Evolutionary conservation across 1,284 basidiomycete genomes (phyloP).

Genomic region (Ceratobasidium sp.): DNA sequence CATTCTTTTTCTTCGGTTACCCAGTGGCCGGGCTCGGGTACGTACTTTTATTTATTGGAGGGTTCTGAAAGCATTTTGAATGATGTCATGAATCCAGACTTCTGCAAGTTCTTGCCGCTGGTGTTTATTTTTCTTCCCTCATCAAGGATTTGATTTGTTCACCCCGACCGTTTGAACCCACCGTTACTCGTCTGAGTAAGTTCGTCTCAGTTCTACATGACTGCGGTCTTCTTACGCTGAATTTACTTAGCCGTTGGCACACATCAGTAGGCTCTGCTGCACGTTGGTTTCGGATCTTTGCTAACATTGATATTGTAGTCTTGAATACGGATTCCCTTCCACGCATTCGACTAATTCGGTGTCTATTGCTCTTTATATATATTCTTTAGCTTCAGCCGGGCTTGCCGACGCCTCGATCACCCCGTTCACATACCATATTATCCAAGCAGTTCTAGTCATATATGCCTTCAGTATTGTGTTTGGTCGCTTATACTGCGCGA

Average conservation of each 20-base stretch:
- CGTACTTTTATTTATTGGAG: slow-evolving; percentile 50
- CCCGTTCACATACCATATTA: slow-evolving; percentile 57
- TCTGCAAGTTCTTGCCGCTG: slow-evolving; percentile 77
- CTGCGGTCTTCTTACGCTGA: slow-evolving; percentile 20
- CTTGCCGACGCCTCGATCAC: slow-evolving; percentile 57
- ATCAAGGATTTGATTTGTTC: slow-evolving; percentile 91
- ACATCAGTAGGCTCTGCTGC: slow-evolving; percentile 62
- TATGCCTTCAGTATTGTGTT: slow-evolving; percentile 86
- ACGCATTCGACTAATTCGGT: slow-evolving; percentile 94
- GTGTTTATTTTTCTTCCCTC: slow-evolving; percentile 86
- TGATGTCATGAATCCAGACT: slow-evolving; percentile 62
- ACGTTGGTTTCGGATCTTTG: slow-evolving; percentile 50
- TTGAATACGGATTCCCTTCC: slow-evolving; percentile 95
- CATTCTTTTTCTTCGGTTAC: slow-evolving; percentile 89
- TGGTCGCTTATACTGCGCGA: slow-evolving; percentile 89
- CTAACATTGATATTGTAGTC: slow-evolving; percentile 45
- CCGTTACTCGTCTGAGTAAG: slow-evolving; percentile 85
- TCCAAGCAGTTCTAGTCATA: slow-evolving; percentile 62
- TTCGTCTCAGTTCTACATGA: slow-evolving; percentile 46
- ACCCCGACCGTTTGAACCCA: slow-evolving; percentile 90
- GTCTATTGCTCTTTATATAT: slow-evolving; percentile 85
- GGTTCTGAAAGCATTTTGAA: not conserved
- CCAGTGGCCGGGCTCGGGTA: slow-evolving; percentile 77
- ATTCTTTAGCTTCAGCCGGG: slow-evolving; percentile 58
- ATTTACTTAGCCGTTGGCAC: slow-evolving; percentile 81